phyloP scores from a whole-genome alignment of 2,329 filamentous ascomycete genomes.

The Fusarium austroafricanum region DNA sequence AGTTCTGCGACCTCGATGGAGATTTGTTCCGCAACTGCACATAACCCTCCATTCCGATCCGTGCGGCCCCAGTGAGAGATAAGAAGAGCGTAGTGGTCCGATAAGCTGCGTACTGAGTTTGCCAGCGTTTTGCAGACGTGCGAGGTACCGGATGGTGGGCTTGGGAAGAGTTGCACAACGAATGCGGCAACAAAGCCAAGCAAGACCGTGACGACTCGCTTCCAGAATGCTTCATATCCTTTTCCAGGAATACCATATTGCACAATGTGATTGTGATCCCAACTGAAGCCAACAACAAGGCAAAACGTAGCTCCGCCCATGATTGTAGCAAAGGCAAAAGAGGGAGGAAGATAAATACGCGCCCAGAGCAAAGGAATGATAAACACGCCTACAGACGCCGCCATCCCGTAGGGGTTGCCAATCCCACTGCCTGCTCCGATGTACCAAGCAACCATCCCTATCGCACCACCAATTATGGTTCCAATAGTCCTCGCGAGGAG shows the following conservation, averaged over 20 bases:
- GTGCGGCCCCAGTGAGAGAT: slow-evolving; percentile 57
- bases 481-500: slow-evolving; percentile 55
- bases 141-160: slow-evolving; percentile 58
- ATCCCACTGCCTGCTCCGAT: slow-evolving; percentile 60
- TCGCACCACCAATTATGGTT: slow-evolving; percentile 59
- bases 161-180: slow-evolving; percentile 60
- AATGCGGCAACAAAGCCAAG: slow-evolving; percentile 57
- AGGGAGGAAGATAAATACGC: slow-evolving; percentile 50
- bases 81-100: slow-evolving; percentile 62
- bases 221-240: slow-evolving; percentile 62
- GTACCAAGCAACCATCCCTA: slow-evolving; percentile 63
- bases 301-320: slow-evolving; percentile 54
- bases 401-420: slow-evolving; percentile 63
- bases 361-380: slow-evolving; percentile 51
- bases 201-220: slow-evolving; percentile 57
- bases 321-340: slow-evolving; percentile 46
- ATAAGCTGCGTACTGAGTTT: slow-evolving; percentile 55
- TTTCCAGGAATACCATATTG: slow-evolving; percentile 59
- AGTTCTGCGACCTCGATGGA: slow-evolving; percentile 48
- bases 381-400: slow-evolving; percentile 57
- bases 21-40: slow-evolving; percentile 46
- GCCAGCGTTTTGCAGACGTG: slow-evolving; percentile 60
- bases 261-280: slow-evolving; percentile 55
- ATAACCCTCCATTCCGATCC: slow-evolving; percentile 47
- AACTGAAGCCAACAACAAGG: slow-evolving; percentile 61